Conservation (phyloP, 202 grass and related monocot species). For the Miscanthus sacchariflorus region DNA sequence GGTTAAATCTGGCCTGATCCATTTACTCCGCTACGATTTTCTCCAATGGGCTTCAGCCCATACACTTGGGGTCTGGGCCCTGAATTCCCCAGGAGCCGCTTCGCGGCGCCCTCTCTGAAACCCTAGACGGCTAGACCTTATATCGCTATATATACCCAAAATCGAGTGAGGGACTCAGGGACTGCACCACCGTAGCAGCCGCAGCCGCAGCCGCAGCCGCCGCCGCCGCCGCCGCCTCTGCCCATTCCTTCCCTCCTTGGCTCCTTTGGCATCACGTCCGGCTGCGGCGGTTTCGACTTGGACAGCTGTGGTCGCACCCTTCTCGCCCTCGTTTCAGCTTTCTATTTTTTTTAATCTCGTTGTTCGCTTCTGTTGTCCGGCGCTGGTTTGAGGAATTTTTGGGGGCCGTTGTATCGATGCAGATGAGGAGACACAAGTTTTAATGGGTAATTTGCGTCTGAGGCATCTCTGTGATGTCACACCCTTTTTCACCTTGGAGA, state of each 20-base stretch:
- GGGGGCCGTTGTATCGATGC: not conserved
- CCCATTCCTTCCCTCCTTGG: not conserved
- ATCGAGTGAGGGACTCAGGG: not conserved
- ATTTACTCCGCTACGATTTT: not conserved
- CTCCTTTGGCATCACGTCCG: not conserved
- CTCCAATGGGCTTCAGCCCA: not conserved
- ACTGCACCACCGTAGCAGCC: too few relatives aligned
- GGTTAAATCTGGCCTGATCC: too few relatives aligned
- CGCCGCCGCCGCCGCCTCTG: not conserved
- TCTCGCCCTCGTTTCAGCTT: not conserved
- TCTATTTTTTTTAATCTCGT: not conserved
- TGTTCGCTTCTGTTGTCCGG: not conserved
- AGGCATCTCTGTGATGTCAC: slow-evolving; percentile 61
- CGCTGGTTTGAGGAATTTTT: not conserved
- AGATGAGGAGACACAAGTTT: slow-evolving; percentile 46
- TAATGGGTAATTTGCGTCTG: slow-evolving; percentile 74
- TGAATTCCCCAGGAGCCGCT: not conserved
- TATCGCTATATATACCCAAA: not conserved
- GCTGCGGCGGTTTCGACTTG: not conserved
- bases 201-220: not conserved
- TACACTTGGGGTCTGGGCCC: not conserved
- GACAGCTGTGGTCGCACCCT: not conserved
- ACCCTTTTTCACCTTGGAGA: slow-evolving; percentile 75
- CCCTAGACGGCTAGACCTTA: not conserved
- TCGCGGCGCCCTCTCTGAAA: not conserved